phyloP scores from a whole-genome alignment of 306 rosid genomes.

The Trifolium repens region DNA sequence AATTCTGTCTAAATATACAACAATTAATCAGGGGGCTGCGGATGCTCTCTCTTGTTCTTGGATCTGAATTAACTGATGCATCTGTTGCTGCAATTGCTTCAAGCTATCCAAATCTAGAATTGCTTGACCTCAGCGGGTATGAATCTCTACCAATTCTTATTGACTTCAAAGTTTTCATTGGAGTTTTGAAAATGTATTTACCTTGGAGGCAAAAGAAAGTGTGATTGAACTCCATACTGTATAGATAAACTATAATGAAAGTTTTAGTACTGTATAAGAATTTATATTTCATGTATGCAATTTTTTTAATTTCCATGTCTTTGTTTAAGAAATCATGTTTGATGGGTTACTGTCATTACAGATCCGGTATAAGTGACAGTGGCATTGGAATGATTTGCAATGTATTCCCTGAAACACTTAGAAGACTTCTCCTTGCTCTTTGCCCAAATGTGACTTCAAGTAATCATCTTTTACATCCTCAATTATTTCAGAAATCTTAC shows the following conservation, averaged over 20 bases:
- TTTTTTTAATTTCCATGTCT: background rate
- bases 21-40: constrained; percentile 65
- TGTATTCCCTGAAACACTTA: constrained; percentile 78
- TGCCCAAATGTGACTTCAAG: constrained; percentile 96
- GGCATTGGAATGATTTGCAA: constrained; percentile 96
- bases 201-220: constrained; percentile 11
- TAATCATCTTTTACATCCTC: constrained; percentile 47
- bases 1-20: constrained; percentile 33
- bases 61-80: constrained; percentile 93
- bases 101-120: constrained; percentile 74
- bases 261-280: background rate
- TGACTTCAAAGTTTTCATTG: background rate
- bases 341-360: constrained; percentile 48
- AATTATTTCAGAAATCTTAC: constrained; percentile 18
- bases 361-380: constrained; percentile 92
- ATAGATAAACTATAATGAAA: background rate
- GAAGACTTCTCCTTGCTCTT: constrained; percentile 90
- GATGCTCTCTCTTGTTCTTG: constrained; percentile 97
- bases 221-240: background rate
- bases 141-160: constrained; percentile 35
- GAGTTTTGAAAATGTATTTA: constrained; percentile 17
- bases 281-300: background rate
- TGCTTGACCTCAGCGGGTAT: constrained; percentile 98
- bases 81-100: constrained; percentile 97
- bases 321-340: constrained; percentile 26